Evolutionary conservation across 305 asterid genomes (phyloP).

Genomic region (Fraxinus dipetala): DNA sequence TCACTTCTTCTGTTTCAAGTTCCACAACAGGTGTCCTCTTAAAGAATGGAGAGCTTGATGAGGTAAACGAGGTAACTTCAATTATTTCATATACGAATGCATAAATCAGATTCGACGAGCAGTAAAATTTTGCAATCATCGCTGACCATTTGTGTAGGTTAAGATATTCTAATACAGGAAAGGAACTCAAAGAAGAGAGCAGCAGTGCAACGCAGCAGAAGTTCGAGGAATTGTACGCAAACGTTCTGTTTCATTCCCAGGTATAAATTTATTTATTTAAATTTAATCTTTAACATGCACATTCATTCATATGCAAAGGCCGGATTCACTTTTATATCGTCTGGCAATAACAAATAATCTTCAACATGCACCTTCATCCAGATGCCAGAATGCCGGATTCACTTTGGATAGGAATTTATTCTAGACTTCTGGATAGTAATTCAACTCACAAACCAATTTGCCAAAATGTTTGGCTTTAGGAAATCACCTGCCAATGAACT

Average conservation of each 20-base stretch:
- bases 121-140: background rate
- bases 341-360: background rate
- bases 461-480: conserved; percentile 63
- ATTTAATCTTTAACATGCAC: background rate
- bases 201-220: conserved; percentile 35
- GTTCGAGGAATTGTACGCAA: conserved; percentile 24
- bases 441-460: background rate
- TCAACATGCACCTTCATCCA: no score
- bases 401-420: no score
- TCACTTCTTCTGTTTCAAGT: background rate
- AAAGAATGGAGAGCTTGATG: conserved; percentile 45
- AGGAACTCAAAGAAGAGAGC: conserved; percentile 39
- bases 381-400: no score
- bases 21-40: conserved; percentile 15
- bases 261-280: background rate
- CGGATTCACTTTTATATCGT: background rate
- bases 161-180: conserved; percentile 34
- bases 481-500: conserved; percentile 29
- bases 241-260: conserved; percentile 5
- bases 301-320: background rate
- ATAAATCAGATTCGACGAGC: background rate
- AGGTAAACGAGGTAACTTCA: conserved; percentile 51
- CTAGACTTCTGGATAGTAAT: background rate
- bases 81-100: background rate
- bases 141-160: conserved; percentile 29